Evolutionary conservation across 1,284 basidiomycete genomes (phyloP).

Genomic region (Apiotrichum gracile): DNA sequence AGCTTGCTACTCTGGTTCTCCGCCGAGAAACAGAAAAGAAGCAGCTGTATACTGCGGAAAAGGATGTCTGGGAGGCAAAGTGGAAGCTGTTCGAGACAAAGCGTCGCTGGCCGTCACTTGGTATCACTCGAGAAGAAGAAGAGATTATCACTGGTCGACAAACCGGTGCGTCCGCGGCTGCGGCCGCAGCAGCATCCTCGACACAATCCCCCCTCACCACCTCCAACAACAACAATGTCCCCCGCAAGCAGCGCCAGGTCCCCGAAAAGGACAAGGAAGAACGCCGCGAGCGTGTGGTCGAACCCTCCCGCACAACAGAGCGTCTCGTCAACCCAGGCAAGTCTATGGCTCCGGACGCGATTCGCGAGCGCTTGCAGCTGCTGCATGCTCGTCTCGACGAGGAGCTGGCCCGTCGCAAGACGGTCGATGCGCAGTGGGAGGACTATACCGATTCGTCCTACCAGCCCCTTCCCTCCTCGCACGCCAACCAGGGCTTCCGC

Average conservation of each 20-base stretch:
- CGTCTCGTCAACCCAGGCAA: conserved; percentile 21
- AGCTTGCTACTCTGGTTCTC: conserved; percentile 64
- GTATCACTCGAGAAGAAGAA: conserved; percentile 74
- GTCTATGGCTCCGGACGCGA: conserved; percentile 37
- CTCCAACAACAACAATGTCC: conserved; percentile 33
- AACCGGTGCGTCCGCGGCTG: conserved; percentile 59
- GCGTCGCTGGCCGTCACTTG: conserved; percentile 62
- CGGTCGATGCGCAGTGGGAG: conserved; percentile 70
- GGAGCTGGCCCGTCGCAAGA: conserved; percentile 59
- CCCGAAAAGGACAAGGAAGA: conserved; percentile 39
- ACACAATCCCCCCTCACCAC: background rate
- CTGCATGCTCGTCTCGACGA: conserved; percentile 65
- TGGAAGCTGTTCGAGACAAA: conserved; percentile 72
- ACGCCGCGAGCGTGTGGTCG: conserved; percentile 32
- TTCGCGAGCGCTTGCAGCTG: conserved; percentile 56
- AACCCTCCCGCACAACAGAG: conserved; percentile 24
- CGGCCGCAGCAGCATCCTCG: conserved; percentile 12
- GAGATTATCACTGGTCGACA: conserved; percentile 49
- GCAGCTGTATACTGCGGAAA: conserved; percentile 56
- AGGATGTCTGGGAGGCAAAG: conserved; percentile 71
- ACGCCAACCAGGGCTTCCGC: conserved; percentile 46
- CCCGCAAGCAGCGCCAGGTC: conserved; percentile 20
- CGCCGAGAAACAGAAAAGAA: conserved; percentile 71
- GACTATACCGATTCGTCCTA: conserved; percentile 71
- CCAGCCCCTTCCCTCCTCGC: conserved; percentile 57